These are phyloP conservation scores for Zasmidium citrigriseum DNA, from an alignment of 2,329 filamentous ascomycete genomes.

Conservation along the genomic window DNA sequence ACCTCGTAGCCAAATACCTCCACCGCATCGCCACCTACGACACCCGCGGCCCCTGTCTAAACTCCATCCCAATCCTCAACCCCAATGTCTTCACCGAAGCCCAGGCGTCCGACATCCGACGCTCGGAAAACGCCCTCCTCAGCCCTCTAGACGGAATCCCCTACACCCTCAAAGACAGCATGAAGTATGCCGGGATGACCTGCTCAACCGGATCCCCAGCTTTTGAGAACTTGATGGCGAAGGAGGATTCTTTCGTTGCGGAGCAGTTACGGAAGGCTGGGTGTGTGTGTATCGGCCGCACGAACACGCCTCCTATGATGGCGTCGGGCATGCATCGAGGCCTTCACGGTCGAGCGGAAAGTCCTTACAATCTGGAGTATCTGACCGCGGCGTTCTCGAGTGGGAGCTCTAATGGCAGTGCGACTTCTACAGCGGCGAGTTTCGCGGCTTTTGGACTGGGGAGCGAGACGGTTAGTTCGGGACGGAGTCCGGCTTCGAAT, in stretches of 20 bases:
- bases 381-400: slow-evolving; percentile 58
- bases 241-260: slow-evolving; percentile 56
- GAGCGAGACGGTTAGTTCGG: slow-evolving; percentile 58
- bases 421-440: slow-evolving; percentile 51
- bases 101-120: slow-evolving; percentile 47
- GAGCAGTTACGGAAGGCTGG: slow-evolving; percentile 50
- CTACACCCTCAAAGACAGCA: slow-evolving; percentile 60
- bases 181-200: slow-evolving; percentile 56
- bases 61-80: slow-evolving; percentile 54
- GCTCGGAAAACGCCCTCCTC: slow-evolving; percentile 38
- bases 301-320: slow-evolving; percentile 64
- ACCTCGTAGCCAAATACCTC: slow-evolving; percentile 49
- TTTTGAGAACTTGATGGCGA: slow-evolving; percentile 52
- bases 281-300: slow-evolving; percentile 55
- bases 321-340: slow-evolving; percentile 61
- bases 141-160: slow-evolving; percentile 58
- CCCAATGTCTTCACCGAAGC: slow-evolving; percentile 49
- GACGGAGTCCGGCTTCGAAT: slow-evolving; percentile 58
- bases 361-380: slow-evolving; percentile 57
- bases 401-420: slow-evolving; percentile 60
- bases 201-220: slow-evolving; percentile 58
- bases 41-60: slow-evolving; percentile 42
- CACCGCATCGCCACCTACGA: slow-evolving; percentile 52
- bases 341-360: slow-evolving; percentile 58
- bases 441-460: slow-evolving; percentile 58